phyloP scores from a whole-genome alignment of 257 asterid species.

The Parsonsia alboflavescens region DNA sequence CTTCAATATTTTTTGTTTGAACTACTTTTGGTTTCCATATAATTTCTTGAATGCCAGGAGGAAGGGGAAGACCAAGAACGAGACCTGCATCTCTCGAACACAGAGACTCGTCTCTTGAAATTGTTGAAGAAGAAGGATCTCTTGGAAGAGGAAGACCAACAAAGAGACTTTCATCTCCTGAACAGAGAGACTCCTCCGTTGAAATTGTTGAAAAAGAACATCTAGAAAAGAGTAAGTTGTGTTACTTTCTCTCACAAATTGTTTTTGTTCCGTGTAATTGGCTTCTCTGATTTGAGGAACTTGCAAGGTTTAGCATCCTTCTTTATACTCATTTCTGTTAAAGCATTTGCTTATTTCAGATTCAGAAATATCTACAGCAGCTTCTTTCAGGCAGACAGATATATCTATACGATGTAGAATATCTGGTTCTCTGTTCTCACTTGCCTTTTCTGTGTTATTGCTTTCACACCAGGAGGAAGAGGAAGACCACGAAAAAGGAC shows the following conservation, averaged over 20 bases:
- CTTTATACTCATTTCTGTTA: neutral
- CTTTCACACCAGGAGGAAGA: slow-evolving; percentile 9
- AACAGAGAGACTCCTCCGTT: slow-evolving; percentile 16
- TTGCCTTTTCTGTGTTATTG: neutral
- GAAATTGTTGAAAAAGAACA: neutral
- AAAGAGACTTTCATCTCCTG: neutral
- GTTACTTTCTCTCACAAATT: neutral
- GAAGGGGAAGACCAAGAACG: slow-evolving; percentile 14
- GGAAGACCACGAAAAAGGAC: slow-evolving; percentile 11
- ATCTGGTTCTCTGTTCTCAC: neutral
- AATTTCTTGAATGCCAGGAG: neutral
- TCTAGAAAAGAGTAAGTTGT: slow-evolving; percentile 10
- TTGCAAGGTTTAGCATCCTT: neutral
- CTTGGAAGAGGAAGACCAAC: slow-evolving; percentile 3
- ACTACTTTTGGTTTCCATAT: neutral
- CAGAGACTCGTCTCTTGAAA: slow-evolving; percentile 13
- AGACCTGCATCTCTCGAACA: neutral
- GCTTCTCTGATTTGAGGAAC: neutral
- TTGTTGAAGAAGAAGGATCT: neutral
- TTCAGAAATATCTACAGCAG: neutral
- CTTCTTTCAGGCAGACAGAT: neutral
- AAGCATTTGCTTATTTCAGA: neutral
- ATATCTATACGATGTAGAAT: neutral
- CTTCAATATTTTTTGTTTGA: neutral
- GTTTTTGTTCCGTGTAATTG: neutral